Evolutionary conservation across 1,284 basidiomycete species (phyloP).

Genomic region (Xerocomus minutiporus): DNA sequence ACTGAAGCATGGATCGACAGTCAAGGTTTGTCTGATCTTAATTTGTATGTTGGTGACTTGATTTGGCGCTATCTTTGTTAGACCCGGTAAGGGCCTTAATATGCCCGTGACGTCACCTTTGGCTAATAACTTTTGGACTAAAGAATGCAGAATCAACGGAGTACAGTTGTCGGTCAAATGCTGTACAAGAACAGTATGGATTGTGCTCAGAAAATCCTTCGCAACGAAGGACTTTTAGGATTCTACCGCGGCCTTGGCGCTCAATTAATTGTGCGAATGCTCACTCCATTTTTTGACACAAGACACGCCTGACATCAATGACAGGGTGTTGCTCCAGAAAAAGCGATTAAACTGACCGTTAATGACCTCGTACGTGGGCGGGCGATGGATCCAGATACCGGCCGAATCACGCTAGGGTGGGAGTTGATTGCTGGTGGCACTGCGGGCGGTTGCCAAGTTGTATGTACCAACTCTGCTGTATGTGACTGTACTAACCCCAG

Average conservation of each 20-base stretch:
- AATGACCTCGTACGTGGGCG: slow-evolving; percentile 88
- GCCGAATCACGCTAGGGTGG: slow-evolving; percentile 82
- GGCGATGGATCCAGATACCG: slow-evolving; percentile 91
- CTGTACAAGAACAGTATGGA: slow-evolving; percentile 93
- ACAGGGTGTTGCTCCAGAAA: slow-evolving; percentile 97
- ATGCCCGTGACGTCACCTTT: neutral
- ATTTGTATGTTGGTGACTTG: slow-evolving; percentile 3
- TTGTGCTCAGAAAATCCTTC: slow-evolving; percentile 91
- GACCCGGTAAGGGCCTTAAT: slow-evolving; percentile 52
- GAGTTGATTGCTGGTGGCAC: slow-evolving; percentile 89
- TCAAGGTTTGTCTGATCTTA: slow-evolving; percentile 54
- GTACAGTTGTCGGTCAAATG: slow-evolving; percentile 89
- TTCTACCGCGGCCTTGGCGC: slow-evolving; percentile 97
- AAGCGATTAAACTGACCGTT: slow-evolving; percentile 94
- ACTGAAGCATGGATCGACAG: slow-evolving; percentile 34
- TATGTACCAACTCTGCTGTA: slow-evolving; percentile 41
- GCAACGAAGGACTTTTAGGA: slow-evolving; percentile 90
- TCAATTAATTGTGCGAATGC: slow-evolving; percentile 75
- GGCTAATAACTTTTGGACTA: slow-evolving; percentile 1
- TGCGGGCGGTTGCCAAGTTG: slow-evolving; percentile 97
- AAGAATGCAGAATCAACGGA: slow-evolving; percentile 97
- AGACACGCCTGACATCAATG: slow-evolving; percentile 8
- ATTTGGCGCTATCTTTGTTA: slow-evolving; percentile 31
- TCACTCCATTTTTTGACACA: neutral
- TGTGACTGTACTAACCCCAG: slow-evolving; percentile 16